Evolutionary conservation across 495 filamentous ascomycete genomes (phyloP).

Genomic region (Penicillium chermesinum): DNA sequence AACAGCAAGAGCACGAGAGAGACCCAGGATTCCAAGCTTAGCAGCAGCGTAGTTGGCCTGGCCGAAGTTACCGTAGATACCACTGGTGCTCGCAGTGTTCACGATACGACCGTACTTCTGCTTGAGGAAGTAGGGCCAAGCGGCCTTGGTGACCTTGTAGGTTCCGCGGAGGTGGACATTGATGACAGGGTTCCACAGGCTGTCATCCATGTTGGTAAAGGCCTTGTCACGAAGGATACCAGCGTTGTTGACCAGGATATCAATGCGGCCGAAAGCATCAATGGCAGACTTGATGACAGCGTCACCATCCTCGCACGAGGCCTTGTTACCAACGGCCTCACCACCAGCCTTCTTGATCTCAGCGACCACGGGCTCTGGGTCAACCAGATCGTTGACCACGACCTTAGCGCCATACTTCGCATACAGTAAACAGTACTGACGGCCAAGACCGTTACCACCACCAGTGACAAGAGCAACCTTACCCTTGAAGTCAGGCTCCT

Average conservation of each 20-base stretch:
- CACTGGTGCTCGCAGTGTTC: conserved; percentile 93
- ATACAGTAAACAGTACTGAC: conserved; percentile 86
- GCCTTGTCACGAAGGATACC: conserved; percentile 98
- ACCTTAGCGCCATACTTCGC: conserved; percentile 84
- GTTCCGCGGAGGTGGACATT: conserved; percentile 91
- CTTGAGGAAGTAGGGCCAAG: conserved; percentile 96
- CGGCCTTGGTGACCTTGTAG: conserved; percentile 95
- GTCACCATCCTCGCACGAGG: conserved; percentile 89
- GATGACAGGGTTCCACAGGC: conserved; percentile 86
- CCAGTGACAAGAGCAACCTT: conserved; percentile 92
- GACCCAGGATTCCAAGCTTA: conserved; percentile 91
- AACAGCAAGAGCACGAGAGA: conserved; percentile 86
- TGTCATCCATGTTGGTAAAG: conserved; percentile 95
- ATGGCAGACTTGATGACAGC: conserved; percentile 88
- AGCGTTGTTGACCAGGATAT: conserved; percentile 95
- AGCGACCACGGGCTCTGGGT: conserved; percentile 87
- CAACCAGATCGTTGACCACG: conserved; percentile 90
- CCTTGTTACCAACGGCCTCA: conserved; percentile 89
- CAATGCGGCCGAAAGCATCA: conserved; percentile 88
- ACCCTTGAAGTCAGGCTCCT: conserved; percentile 81
- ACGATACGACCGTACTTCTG: conserved; percentile 97
- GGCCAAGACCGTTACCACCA: conserved; percentile 81
- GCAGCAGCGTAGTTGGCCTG: conserved; percentile 97
- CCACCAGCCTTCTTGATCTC: conserved; percentile 90
- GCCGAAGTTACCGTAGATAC: conserved; percentile 98